Conservation (phyloP, 768 basidiomycete species). For the Trametes cingulata region DNA sequence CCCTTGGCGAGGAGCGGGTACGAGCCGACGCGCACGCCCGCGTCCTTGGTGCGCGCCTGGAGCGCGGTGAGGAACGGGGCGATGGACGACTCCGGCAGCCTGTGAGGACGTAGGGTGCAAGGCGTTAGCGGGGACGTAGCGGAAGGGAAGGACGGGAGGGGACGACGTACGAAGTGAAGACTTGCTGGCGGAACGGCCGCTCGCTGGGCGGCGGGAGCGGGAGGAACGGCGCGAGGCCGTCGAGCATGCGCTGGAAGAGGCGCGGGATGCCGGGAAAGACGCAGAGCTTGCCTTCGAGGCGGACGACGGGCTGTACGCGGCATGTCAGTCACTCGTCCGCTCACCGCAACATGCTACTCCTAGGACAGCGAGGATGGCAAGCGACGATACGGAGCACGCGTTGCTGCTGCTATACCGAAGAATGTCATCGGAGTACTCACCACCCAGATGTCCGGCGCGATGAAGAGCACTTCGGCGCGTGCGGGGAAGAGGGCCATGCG, state of each 20-base stretch:
- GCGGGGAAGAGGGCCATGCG: constrained; percentile 92
- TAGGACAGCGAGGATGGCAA: too few relatives aligned
- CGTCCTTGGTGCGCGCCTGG: constrained; percentile 67
- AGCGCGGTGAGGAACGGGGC: constrained; percentile 84
- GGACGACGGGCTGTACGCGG: constrained; percentile 70
- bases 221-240: constrained; percentile 69
- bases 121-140: not conserved
- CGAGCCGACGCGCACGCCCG: constrained; percentile 82
- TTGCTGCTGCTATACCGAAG: too few relatives aligned
- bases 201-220: constrained; percentile 75
- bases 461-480: constrained; percentile 75
- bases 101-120: constrained; percentile 30
- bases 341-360: too few relatives aligned
- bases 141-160: constrained; percentile 17
- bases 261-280: constrained; percentile 90
- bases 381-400: too few relatives aligned
- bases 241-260: constrained; percentile 81
- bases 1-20: constrained; percentile 63
- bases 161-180: constrained; percentile 74
- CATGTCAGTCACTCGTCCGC: not conserved
- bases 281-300: constrained; percentile 83
- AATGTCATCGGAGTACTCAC: constrained; percentile 41
- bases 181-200: constrained; percentile 76
- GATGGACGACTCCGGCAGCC: constrained; percentile 79
- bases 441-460: constrained; percentile 83